Base-by-base conservation (phyloP, 495 filamentous ascomycete genomes). In the Opeltia flavorubescens region DNA sequence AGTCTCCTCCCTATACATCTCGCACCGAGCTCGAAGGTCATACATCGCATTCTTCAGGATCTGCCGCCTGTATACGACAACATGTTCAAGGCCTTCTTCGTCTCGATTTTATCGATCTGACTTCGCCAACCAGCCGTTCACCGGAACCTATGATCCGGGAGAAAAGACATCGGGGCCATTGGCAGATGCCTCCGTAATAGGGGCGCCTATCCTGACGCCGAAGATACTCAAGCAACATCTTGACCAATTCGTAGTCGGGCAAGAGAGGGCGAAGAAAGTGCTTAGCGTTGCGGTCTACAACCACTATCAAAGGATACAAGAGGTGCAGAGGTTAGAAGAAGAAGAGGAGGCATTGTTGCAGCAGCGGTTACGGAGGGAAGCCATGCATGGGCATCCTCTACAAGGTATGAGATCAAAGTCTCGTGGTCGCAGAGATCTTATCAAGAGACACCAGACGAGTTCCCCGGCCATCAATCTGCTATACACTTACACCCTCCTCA, bases 271-370 rank as follows among this genome's bases (percentile, higher is more conserved):
- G n/a, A 98, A 96, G 72, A 91, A 91, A 60, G 83, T 88, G 21
- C 74, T 95, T 43, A 89, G 86, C 52, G 82, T 88, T 9, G 86
- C 89, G 3, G 84, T 98, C n/a, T 95, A 87, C 63, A 94, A 95
- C 65, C 91, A 98, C 57, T 96, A 95, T 59, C 88, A 94, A 65
- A 73, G 83, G 30, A 75, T 94, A 49, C 80, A 84, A 49, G 84
- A 94, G 55, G 56, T 86, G 20, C 68, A 76, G 43, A 69, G 86
- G 41, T 74, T 81, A 27, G 80, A 93, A 53, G 83, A 91, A 48
- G 83, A 88, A 50, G 78, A 81, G 46, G 81, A 81, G 52, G 79
- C 81, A 58, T 62, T 78, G 33, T 46, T 63, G 23, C 66, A 66
- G 30, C 69, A 75, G 53, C 63, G 66, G 31, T 60, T 67, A 17